Conservation (phyloP, 2,329 filamentous ascomycete species). For the Diplocarpon rosae region DNA sequence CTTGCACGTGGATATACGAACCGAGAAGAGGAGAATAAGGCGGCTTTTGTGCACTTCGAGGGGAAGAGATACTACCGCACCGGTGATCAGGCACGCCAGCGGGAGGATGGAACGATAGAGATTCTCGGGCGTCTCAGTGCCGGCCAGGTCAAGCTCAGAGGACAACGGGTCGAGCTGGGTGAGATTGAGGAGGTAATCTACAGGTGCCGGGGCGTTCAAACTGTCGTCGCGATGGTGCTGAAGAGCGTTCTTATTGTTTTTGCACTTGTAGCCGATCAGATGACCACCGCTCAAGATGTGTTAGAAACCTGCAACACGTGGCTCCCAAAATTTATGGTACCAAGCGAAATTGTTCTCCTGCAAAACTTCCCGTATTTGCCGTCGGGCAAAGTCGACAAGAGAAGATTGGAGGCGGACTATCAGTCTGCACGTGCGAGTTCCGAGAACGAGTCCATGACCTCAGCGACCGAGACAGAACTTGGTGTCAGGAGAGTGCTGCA, state of each 20-base stretch:
- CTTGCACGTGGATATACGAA: slow-evolving; percentile 76
- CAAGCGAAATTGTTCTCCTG: slow-evolving; percentile 57
- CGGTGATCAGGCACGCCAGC: slow-evolving; percentile 68
- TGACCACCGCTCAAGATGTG: slow-evolving; percentile 35
- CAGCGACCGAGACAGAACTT: slow-evolving; percentile 21
- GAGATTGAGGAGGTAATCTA: slow-evolving; percentile 64
- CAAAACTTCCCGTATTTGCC: slow-evolving; percentile 60
- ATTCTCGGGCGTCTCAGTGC: slow-evolving; percentile 69
- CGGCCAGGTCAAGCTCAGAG: slow-evolving; percentile 78
- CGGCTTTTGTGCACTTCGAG: slow-evolving; percentile 57
- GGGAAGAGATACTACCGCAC: slow-evolving; percentile 67
- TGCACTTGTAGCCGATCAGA: slow-evolving; percentile 34
- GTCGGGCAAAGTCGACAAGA: slow-evolving; percentile 75
- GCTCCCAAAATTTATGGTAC: slow-evolving; percentile 78
- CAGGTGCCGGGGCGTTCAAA: slow-evolving; percentile 49
- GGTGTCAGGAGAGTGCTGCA: slow-evolving; percentile 14
- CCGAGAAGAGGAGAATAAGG: slow-evolving; percentile 59
- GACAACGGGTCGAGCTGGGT: slow-evolving; percentile 71
- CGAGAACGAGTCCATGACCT: slow-evolving; percentile 8
- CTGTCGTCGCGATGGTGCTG: slow-evolving; percentile 56
- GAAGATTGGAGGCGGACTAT: slow-evolving; percentile 47
- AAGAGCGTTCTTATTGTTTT: slow-evolving; percentile 61
- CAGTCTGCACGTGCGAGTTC: slow-evolving; percentile 18
- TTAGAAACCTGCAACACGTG: slow-evolving; percentile 54
- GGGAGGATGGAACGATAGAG: slow-evolving; percentile 59